These are phyloP conservation scores for Lyophyllum semitale DNA, from an alignment of 768 basidiomycete species.

Conservation along the genomic window DNA sequence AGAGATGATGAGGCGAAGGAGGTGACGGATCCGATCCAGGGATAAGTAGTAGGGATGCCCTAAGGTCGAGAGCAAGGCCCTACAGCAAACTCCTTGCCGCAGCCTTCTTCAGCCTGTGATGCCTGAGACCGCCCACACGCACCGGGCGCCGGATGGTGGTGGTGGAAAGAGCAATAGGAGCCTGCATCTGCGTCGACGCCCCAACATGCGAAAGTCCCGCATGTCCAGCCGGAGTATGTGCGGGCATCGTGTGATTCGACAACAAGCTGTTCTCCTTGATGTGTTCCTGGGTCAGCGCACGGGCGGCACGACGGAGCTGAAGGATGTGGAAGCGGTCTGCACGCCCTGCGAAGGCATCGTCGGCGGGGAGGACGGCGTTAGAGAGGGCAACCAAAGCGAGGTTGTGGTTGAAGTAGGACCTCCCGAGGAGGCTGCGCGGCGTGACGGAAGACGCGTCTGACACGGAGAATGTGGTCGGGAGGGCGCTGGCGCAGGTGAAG, in stretches of 20 bases:
- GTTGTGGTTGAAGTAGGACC: conserved; percentile 17
- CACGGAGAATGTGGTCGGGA: conserved; percentile 31
- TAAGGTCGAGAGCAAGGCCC: too few relatives aligned
- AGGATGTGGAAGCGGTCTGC: conserved; percentile 10
- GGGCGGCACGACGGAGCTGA: conserved; percentile 4
- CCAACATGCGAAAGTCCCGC: not conserved
- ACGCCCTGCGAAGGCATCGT: not conserved
- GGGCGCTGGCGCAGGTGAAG: conserved; percentile 36
- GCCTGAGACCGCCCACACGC: not conserved
- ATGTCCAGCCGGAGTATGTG: not conserved
- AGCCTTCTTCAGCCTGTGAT: not conserved
- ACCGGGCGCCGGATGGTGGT: not conserved
- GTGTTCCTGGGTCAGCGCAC: not conserved
- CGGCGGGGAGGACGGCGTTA: not conserved
- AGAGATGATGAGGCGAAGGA: not conserved
- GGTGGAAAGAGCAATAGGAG: not conserved
- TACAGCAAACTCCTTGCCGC: not conserved
- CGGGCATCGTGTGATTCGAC: not conserved
- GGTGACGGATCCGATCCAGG: too few relatives aligned
- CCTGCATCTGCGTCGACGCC: not conserved
- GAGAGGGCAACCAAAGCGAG: not conserved
- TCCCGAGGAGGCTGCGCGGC: conserved; percentile 25
- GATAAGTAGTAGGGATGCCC: too few relatives aligned
- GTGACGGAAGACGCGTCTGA: conserved; percentile 22
- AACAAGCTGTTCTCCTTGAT: not conserved